A percentile compares a stretch with the other conserved stretches of the same genome.
These are phyloP conservation scores for Aspergillus pseudoterreus DNA, from an alignment of 2,329 filamentous ascomycete genomes.

Conservation along the genomic window DNA sequence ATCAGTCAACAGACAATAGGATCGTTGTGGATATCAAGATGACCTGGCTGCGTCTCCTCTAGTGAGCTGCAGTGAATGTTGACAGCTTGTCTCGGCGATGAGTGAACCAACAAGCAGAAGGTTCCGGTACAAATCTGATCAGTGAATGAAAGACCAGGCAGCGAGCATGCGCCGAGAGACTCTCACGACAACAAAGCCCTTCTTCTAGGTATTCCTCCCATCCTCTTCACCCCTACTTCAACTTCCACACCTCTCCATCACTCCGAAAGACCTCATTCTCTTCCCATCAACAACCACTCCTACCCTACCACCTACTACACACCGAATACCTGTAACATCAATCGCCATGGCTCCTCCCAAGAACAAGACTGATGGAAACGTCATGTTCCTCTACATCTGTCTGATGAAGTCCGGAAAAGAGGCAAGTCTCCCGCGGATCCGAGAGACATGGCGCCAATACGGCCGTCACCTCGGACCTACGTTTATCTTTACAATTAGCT, in stretches of 20 bases:
- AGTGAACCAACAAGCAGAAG: not conserved
- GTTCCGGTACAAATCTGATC: not conserved
- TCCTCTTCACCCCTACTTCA: not conserved
- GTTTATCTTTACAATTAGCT: not conserved
- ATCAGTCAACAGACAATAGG: too few species aligned
- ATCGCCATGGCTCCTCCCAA: constrained; percentile 17
- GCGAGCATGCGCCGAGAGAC: too few species aligned
- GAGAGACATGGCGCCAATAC: not conserved
- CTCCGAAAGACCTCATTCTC: not conserved
- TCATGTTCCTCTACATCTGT: constrained; percentile 43
- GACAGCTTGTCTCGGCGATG: too few species aligned
- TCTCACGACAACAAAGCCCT: not conserved
- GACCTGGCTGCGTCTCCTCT: too few species aligned
- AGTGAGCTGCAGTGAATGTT: too few species aligned
- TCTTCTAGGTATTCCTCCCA: not conserved
- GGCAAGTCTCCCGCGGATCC: too few species aligned
- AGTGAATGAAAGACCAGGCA: not conserved
- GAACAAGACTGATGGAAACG: constrained; percentile 36
- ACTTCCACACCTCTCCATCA: not conserved
- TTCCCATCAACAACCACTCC: not conserved
- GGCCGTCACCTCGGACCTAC: not conserved
- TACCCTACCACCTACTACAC: not conserved
- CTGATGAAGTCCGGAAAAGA: constrained; percentile 29
- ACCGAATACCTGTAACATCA: not conserved
- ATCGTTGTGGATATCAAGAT: too few species aligned